Percentiles rank a stretch among this genome's conserved stretches.
These are phyloP conservation scores for Quercus robur DNA, from an alignment of 306 rosid species.

Conservation along the genomic window DNA sequence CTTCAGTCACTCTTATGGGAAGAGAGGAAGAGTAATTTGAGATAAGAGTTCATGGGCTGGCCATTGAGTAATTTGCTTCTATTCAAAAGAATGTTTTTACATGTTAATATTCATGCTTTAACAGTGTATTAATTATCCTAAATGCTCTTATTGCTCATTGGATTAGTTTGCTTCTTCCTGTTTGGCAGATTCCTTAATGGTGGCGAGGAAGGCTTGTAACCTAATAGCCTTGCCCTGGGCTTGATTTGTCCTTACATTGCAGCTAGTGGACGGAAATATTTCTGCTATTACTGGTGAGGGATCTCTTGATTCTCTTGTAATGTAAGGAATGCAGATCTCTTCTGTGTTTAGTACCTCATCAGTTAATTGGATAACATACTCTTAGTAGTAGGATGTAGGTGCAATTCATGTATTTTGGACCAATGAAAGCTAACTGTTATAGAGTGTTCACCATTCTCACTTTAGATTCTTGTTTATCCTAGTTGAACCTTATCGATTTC, in stretches of 20 bases:
- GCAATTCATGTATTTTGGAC: background rate
- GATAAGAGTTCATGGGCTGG: too few species aligned
- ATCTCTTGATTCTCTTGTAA: background rate
- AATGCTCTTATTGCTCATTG: background rate
- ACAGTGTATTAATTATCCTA: background rate
- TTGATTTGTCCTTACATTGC: background rate
- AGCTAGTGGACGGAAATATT: background rate
- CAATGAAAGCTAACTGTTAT: background rate
- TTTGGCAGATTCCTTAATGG: conserved; percentile 8
- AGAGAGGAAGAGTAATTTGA: too few species aligned
- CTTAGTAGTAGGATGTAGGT: background rate
- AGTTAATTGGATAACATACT: background rate
- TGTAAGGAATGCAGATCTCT: too few species aligned
- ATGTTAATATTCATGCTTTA: background rate
- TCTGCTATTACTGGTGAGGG: background rate
- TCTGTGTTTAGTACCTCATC: background rate
- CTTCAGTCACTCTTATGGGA: too few species aligned
- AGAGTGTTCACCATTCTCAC: background rate
- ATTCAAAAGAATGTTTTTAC: background rate
- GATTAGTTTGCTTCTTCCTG: background rate
- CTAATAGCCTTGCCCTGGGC: background rate
- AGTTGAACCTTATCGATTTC: background rate
- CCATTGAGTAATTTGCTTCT: background rate
- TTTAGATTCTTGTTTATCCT: background rate
- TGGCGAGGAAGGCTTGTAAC: background rate